Evolutionary conservation across 495 filamentous ascomycete species (phyloP), one percentile per base, ranked within the genome.

Genomic region (Geoglossum glabrum): DNA sequence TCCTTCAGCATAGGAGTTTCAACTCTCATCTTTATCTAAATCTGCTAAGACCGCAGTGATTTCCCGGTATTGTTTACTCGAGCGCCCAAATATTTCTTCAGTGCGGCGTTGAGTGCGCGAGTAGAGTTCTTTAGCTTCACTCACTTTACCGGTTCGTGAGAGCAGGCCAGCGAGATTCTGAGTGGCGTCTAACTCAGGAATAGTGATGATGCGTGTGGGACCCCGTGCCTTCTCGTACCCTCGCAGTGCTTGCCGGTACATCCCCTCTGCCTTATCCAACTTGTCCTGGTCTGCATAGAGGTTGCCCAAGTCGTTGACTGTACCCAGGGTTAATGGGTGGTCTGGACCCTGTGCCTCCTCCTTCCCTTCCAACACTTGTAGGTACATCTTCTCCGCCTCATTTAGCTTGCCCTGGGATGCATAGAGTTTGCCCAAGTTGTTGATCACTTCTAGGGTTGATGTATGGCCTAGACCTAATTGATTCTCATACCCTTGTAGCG

Each of bases 161-260:
- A 45, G 40, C 13, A 45, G 40, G 5, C 19, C 23, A 45, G 40
- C 40, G 13, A 45, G 40, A 45, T 45, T 45, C 40, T 45, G 5
- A 45, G 40, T 21, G 3, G 40, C 10, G 40, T 45, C 23, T 19
- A 45, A 45, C 40, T 17, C 40, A 45, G 40, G 40, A 45, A 45
- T 13, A 45, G 40, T 45, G 40, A 45, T 45, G n/a, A 45, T 45
- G n/a, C 19, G 40, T 45, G 23, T 19, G n/a, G 40, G 23, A 45
- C 51, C 51, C 11, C 17, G 28, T 17, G 51, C 57, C 25, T 58
- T 58, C 51, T 58, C 57, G 27, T 58, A 54, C 25, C 57, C 57
- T 52, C 19, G 25, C 26, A 58, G 57, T 38, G 57, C 57, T 27
- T 51, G 57, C 51, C 11, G 49, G 52, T 63, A 64, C 33, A 64